Conservation (phyloP, 495 filamentous ascomycete species). For the Penicillium simplicissimum region DNA sequence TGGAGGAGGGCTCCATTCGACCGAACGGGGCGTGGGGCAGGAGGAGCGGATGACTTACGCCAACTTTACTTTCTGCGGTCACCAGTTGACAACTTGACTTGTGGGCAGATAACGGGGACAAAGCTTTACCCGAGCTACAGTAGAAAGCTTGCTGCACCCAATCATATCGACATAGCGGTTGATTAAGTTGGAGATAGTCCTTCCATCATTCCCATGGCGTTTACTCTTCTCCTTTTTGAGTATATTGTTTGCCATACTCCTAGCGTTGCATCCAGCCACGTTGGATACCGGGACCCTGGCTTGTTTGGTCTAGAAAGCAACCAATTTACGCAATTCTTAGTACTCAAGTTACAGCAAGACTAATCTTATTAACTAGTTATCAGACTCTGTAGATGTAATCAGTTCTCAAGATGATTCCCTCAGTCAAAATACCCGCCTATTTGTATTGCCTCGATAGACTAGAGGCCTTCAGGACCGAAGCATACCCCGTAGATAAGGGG, state of each 20-base stretch:
- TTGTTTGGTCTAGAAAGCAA: background rate
- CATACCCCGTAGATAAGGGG: background rate
- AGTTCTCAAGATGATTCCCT: too few species aligned
- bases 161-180: background rate
- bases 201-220: background rate
- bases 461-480: background rate
- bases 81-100: background rate
- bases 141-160: background rate
- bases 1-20: conserved; percentile 29
- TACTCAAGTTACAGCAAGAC: too few species aligned
- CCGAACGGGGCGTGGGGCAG: conserved; percentile 31
- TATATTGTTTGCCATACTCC: background rate
- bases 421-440: too few species aligned
- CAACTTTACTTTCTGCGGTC: background rate
- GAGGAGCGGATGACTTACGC: background rate
- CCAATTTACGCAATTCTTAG: too few species aligned
- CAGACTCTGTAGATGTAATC: too few species aligned
- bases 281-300: background rate
- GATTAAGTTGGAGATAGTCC: background rate
- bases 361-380: too few species aligned
- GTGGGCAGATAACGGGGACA: background rate
- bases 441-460: background rate
- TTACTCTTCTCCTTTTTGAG: background rate
- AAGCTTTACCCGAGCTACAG: background rate
- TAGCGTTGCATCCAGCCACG: background rate